Percentiles rank a stretch among this genome's conserved stretches.
phyloP scores from a whole-genome alignment of 768 basidiomycete genomes.

The Plicaturopsis crispa region DNA sequence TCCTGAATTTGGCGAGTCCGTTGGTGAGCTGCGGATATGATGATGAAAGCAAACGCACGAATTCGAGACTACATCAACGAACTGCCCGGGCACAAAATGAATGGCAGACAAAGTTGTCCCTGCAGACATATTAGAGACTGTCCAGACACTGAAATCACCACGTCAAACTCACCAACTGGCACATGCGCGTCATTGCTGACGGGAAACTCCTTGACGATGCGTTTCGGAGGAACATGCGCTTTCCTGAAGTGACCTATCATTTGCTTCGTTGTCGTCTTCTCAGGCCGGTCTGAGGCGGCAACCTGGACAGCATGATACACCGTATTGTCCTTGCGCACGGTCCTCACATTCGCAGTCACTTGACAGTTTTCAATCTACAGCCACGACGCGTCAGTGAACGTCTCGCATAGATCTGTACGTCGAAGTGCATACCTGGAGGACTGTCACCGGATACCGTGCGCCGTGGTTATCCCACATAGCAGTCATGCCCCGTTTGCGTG shows the following conservation, averaged over 20 bases:
- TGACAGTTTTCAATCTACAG: conserved; percentile 79
- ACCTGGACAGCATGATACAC: conserved; percentile 92
- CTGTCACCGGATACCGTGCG: conserved; percentile 81
- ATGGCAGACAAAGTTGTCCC: conserved; percentile 85
- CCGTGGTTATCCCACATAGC: conserved; percentile 90
- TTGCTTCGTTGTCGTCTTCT: conserved; percentile 65
- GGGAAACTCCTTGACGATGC: conserved; percentile 80
- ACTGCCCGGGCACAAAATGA: conserved; percentile 97
- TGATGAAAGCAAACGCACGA: conserved; percentile 50
- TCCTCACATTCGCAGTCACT: conserved; percentile 73
- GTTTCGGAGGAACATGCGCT: conserved; percentile 77
- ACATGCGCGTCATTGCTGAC: conserved; percentile 86
- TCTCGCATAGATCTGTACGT: too few relatives aligned
- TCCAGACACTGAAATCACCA: conserved; percentile 1
- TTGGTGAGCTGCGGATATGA: background rate
- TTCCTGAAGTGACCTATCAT: conserved; percentile 89
- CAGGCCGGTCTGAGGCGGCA: conserved; percentile 69
- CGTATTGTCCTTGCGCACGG: conserved; percentile 54
- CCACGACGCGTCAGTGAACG: too few relatives aligned
- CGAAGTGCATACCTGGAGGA: conserved; percentile 79
- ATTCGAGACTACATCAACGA: conserved; percentile 83
- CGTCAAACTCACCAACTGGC: conserved; percentile 62
- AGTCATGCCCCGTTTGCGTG: conserved; percentile 94
- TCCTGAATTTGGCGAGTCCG: conserved; percentile 38
- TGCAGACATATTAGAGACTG: conserved; percentile 19